Evolutionary conservation across 129 eudicot genomes (phyloP), one percentile per base, ranked within the genome.

Genomic region (Oenanthe sinensis): DNA sequence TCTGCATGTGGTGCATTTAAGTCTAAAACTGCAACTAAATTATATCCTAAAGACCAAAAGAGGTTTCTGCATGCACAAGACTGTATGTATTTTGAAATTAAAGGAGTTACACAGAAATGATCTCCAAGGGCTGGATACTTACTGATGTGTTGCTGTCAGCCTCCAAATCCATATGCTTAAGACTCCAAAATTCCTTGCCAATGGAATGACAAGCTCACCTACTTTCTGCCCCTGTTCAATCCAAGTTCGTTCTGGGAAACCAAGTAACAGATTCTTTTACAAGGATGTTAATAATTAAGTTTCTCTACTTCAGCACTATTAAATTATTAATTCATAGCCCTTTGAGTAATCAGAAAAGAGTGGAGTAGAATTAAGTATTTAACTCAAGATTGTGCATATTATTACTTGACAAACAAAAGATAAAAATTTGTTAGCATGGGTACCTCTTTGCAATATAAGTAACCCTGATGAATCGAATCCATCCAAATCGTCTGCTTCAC

Each of bases 391-490:
- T 58, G 65, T 22, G 22, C 11, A 55, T 55, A 22, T 58, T n/a
- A n/a, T 60, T 60, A n/a, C 16, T n/a, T n/a, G 68, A 60, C 14
- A n/a, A 60, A n/a, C 33, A 60, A 60, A 8, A 22, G 6, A n/a
- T 55, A 55, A 22, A 58, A 8, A 22, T 22, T 58, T 43, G 39
- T 24, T 78, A 26, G 49, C 36, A 20, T 5, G 65, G 43, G 42
- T 75, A 91, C 98, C 98, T 83, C 89, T 91, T 84, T 86, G 91
- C 75, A 95, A 77, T 75, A 95, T 87, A 63, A 95, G 83, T 76
- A 95, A 79, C 37, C 98, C 97, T 54, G 94, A 85, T 80, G 97
- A 89, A 87, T 91, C 92, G 65, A 95, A 87, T 74, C 97, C 98
- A 81, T 91, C 97, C 80, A 75, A 75, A 83, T 91, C 91, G 24